Evolutionary conservation across 1,284 basidiomycete species (phyloP), one percentile per base, ranked within the genome.

Genomic region (Xerocomus minutiporus): DNA sequence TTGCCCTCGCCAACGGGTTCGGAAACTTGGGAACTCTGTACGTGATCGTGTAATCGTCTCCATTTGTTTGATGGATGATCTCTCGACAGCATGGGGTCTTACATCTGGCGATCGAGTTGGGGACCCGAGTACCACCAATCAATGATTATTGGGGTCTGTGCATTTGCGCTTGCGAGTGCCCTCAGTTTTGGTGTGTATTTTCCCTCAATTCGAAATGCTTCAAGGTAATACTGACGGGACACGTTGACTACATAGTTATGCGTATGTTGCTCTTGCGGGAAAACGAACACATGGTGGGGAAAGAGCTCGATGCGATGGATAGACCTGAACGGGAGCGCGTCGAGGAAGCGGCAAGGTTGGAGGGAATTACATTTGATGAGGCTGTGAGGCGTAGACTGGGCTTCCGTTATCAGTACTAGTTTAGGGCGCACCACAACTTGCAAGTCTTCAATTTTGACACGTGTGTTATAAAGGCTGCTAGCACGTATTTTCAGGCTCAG

Each of bases 61-160:
- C 17, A 8, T 48, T 46, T 34, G 48, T 45, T 40, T 41, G 53
- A 41, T 15, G 12, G 23, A 15, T 23, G 36, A 36, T 2, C 8
- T 13, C 3, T 20, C 13, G 5, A 35, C 38, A 78, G 75, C 13
- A 76, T 77, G 49, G 79, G 80, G 4, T 79, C 79, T 4, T 82
- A 77, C 57, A 73, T 75, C 1, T 82, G 80, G 80, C 75, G 75
- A 53, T 59, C 75, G 2, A 61, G 67, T 17, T 82, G 79, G 79
- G 69, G 74, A 5, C 79, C 78, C 0, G 51, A 68, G 38, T 82
- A 82, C 54, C 79, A 77, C 52, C 77, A 72, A 47, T 79, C 78
- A 0, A 77, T 81, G 77, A 69, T 67, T n/a, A 78, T 81, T 50
- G 75, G 73, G 0, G 57, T 81, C 0, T 69, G 67, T 43, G 65